A percentile compares a stretch with the other conserved stretches of the same genome.
Evolutionary conservation across 805 yeast genomes (phyloP).

Genomic region (Zygosaccharomyces bisporus): DNA sequence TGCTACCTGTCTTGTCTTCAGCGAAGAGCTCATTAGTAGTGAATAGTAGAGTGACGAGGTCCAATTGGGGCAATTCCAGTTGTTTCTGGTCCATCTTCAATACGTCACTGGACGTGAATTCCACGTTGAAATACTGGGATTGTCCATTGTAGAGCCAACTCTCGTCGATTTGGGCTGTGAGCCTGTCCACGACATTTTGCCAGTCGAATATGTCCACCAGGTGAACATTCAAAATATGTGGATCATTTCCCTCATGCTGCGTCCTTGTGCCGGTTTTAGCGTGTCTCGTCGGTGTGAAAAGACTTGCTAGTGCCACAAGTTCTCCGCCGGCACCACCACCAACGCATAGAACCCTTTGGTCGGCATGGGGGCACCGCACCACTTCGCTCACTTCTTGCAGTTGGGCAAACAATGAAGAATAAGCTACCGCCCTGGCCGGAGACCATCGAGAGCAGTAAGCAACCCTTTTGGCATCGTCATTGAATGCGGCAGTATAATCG

Average conservation of each 20-base stretch:
- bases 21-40: conserved; percentile 85
- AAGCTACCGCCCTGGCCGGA: conserved; percentile 74
- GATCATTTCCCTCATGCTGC: neutral
- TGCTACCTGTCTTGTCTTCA: conserved; percentile 58
- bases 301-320: conserved; percentile 56
- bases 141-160: conserved; percentile 51
- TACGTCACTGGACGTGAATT: conserved; percentile 39
- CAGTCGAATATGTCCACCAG: conserved; percentile 80
- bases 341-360: conserved; percentile 49
- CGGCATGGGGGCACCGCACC: conserved; percentile 16
- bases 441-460: conserved; percentile 87
- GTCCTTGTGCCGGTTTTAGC: conserved; percentile 21
- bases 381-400: conserved; percentile 35
- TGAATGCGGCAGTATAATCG: conserved; percentile 68
- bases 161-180: conserved; percentile 43
- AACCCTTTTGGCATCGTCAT: conserved; percentile 54
- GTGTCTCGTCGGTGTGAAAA: conserved; percentile 42
- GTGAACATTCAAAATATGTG: conserved; percentile 41
- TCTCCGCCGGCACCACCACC: conserved; percentile 95
- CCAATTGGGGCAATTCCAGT: conserved; percentile 31
- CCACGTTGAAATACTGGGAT: conserved; percentile 32
- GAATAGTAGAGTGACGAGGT: conserved; percentile 69
- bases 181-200: conserved; percentile 48
- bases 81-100: conserved; percentile 30
- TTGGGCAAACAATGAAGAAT: conserved; percentile 59